Percentiles rank a stretch among this genome's conserved stretches.
Evolutionary conservation across 1,284 basidiomycete genomes (phyloP).

Genomic region (Earliella scabrosa): DNA sequence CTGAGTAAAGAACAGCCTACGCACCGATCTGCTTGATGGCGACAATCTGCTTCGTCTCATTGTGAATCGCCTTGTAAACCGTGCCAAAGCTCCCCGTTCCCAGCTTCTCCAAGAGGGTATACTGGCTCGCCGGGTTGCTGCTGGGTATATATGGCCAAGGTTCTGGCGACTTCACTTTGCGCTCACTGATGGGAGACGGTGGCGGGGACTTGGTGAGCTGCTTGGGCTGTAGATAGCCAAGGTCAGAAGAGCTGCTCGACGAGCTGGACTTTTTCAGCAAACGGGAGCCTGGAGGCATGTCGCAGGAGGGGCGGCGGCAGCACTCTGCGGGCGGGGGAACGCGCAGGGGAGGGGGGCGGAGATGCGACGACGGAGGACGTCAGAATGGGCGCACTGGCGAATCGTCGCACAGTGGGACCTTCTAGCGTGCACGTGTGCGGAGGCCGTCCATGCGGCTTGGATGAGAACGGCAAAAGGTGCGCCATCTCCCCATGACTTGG

Average conservation of each 20-base stretch:
- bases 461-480: conserved; percentile 18
- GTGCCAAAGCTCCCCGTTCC: conserved; percentile 98
- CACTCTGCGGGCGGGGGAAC: conserved; percentile 14
- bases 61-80: conserved; percentile 97
- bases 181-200: conserved; percentile 48
- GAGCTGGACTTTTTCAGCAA: conserved; percentile 32
- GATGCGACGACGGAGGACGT: conserved; percentile 15
- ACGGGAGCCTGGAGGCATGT: conserved; percentile 32
- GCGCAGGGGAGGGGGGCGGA: conserved; percentile 9
- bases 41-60: conserved; percentile 91
- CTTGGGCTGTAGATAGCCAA: conserved; percentile 43
- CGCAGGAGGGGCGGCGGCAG: conserved; percentile 12
- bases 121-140: conserved; percentile 85
- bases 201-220: conserved; percentile 51
- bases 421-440: conserved; percentile 29
- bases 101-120: conserved; percentile 92
- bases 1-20: conserved; percentile 28
- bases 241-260: conserved; percentile 33
- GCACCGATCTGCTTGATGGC: conserved; percentile 97
- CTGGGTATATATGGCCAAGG: conserved; percentile 67
- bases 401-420: conserved; percentile 19
- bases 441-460: conserved; percentile 20
- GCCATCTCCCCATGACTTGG: conserved; percentile 25
- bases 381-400: conserved; percentile 11
- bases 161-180: conserved; percentile 48